Base-by-base conservation (phyloP, 2,329 filamentous ascomycete genomes). In the Sclerotinia spermophila region DNA sequence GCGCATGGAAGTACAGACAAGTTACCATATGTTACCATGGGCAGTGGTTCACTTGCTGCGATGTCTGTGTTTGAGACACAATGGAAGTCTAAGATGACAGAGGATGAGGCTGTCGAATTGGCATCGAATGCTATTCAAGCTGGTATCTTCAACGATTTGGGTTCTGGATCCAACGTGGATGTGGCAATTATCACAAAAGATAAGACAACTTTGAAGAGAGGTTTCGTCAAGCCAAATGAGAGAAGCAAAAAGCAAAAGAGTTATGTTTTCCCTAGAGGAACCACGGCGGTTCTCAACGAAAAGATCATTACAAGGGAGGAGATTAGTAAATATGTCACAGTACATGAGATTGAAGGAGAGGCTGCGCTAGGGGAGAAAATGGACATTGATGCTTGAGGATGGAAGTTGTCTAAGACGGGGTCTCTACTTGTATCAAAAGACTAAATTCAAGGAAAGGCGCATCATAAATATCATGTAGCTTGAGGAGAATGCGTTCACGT, bases 1-100 rank as follows among this genome's bases (percentile, higher is more conserved):
- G 96, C 96, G 72, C 96, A 99, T 86, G 96, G 96, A 75, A 96
- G 92, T 79, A 99, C 96, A 73, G 96, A 99, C 85, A 99, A 98
- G 86, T 90, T 99, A 64, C 96, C 96, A 66, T 99, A 99, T 82
- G 96, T 99, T 76, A 99, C 96, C 75, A 99, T 99, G 96, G 96
- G 96, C 69, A 97, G 92, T 35, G 96, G 96, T 74, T 97, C 93
- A 62, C 85, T 99, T 76, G 96, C 96, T 40, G 96, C 96, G 80
- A 99, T 99, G 96, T 93, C 92, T 44, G 92, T 99, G 67, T 99
- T 99, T 80, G 96, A 99, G 86, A 96, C 94, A 65, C 90, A 91
- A 83, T 99, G 96, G 96, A 93, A 94, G 86, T 84, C 89, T 11
- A 83, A 89, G 72, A 82, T 97, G 80, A 91, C 87, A 74, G 86